Percentiles rank a stretch among this genome's conserved stretches.
phyloP scores from a whole-genome alignment of 495 filamentous ascomycete species.

The Talaromyces wortmannii region DNA sequence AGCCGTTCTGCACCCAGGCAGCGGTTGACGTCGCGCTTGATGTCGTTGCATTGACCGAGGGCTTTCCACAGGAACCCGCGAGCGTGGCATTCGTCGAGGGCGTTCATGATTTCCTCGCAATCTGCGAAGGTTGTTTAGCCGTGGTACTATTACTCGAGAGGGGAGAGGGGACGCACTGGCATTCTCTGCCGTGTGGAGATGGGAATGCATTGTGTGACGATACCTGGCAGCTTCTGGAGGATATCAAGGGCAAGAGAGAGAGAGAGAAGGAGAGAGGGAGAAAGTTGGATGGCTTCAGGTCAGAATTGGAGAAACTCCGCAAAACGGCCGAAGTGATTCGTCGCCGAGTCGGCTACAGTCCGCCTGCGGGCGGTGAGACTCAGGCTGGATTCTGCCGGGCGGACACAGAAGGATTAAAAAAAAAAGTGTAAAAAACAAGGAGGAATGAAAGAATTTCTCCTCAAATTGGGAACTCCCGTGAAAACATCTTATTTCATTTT shows the following conservation, averaged over 20 bases:
- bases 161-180: conserved; percentile 51
- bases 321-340: background rate
- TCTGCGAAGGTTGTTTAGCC: conserved; percentile 35
- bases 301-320: background rate
- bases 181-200: conserved; percentile 87
- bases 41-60: conserved; percentile 80
- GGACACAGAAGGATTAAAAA: conserved; percentile 14
- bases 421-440: conserved; percentile 3
- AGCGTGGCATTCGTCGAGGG: conserved; percentile 93
- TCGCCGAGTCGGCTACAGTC: too few species aligned
- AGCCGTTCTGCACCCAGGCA: conserved; percentile 75
- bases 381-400: conserved; percentile 3
- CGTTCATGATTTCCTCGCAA: conserved; percentile 87
- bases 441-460: too few species aligned
- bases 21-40: conserved; percentile 71
- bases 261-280: too few species aligned
- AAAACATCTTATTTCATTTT: background rate
- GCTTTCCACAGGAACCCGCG: conserved; percentile 84
- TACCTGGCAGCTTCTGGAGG: background rate
- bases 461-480: too few species aligned
- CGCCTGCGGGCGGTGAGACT: too few species aligned
- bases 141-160: background rate
- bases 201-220: conserved; percentile 78
- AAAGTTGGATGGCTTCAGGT: background rate
- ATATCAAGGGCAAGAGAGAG: too few species aligned